Evolutionary conservation across 495 filamentous ascomycete genomes (phyloP), one percentile per base, ranked within the genome.

Genomic region (Cenococcum geophilum): DNA sequence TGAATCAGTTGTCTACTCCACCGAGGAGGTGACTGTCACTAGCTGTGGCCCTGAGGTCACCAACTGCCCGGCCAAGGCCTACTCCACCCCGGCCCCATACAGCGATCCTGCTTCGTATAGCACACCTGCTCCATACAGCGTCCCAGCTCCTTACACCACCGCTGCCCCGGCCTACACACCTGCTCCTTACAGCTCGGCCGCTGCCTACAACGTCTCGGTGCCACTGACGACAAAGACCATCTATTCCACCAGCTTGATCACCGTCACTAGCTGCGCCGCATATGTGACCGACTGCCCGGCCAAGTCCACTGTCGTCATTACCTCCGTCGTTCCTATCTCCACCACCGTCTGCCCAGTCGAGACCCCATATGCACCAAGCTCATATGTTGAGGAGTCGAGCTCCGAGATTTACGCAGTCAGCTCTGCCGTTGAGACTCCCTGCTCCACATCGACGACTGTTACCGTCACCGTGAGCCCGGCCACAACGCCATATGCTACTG

Each of bases 41-140:
- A 55, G 53, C 32, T 70, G 67, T 47, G 67, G 59, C 4, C 57
- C 67, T 14, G 56, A 62, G 23, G 64, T 69, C 59, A 55, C 50
- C 5, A 56, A 47, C 50, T 61, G 59, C 49, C 58, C 58, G 20
- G 49, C 49, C 25, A 52, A 27, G 49, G 5, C 21, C 49, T 16
- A 52, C 20, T 27, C 49, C 18, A 56, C 54, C 27, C 34, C 54
- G 9, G 18, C 54, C n/a, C 23, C 32, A 25, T 27, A 32, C 21
- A 32, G 27, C 27, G 27, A 2, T 6, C 16, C 18, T 0, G 51
- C 23, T 18, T 27, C 51, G 6, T 32, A 20, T 20, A 55, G 20
- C 51, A 27, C 18, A 5, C 20, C 23, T 1, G 18, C 34, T 27
- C 18, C 25, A 6, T 55, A 55, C 34, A 36, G 34, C 45, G 27